These are phyloP conservation scores for Luffa aegyptiaca DNA, from an alignment of 306 rosid genomes.

Conservation along the genomic window DNA sequence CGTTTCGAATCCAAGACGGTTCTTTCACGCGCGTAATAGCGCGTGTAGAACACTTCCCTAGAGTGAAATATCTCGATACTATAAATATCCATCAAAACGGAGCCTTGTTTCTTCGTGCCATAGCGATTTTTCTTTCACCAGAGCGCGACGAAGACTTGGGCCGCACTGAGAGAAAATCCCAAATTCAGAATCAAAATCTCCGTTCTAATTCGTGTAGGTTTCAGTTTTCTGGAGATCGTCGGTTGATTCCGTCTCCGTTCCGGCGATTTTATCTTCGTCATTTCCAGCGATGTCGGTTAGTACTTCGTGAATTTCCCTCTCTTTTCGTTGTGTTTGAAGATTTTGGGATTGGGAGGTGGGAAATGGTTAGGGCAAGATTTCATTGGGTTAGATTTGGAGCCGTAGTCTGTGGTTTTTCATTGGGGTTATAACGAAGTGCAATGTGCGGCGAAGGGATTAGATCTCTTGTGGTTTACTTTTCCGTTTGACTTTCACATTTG, in stretches of 20 bases:
- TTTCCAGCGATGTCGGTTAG: slow-evolving; percentile 10
- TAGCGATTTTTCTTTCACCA: neutral
- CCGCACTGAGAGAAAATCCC: neutral
- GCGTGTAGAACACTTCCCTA: neutral
- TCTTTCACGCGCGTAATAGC: neutral
- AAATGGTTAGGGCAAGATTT: neutral
- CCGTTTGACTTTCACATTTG: slow-evolving; percentile 1
- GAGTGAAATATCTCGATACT: neutral
- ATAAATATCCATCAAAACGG: slow-evolving; percentile 6
- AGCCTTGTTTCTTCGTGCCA: neutral
- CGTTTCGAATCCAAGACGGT: neutral
- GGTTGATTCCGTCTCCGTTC: neutral
- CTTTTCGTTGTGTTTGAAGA: neutral
- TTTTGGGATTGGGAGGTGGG: neutral
- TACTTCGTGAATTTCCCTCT: neutral
- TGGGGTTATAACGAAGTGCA: neutral
- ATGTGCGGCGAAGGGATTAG: neutral
- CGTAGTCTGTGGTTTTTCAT: neutral
- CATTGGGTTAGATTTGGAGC: neutral
- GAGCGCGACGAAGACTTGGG: neutral
- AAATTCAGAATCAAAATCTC: neutral
- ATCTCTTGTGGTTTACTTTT: slow-evolving; percentile 1
- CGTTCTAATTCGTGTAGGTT: neutral
- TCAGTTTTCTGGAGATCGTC: neutral
- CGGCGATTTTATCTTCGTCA: neutral